Conservation (phyloP, 331 rosid genomes). For the Cucumis variabilis region DNA sequence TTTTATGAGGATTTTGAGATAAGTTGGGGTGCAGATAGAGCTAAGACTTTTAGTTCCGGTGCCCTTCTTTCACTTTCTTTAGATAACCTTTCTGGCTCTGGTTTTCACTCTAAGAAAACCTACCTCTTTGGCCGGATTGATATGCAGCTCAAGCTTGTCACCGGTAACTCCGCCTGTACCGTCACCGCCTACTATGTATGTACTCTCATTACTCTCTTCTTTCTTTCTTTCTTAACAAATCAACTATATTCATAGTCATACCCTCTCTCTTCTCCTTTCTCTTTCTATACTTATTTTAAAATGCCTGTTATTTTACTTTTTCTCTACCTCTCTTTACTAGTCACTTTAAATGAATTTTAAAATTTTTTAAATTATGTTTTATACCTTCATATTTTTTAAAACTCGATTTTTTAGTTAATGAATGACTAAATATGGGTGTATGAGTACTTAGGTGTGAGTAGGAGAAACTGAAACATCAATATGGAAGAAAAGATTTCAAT, state of each 20-base stretch:
- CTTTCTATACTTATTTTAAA: not conserved
- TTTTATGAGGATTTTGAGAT: conserved; percentile 73
- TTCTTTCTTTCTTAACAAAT: not conserved
- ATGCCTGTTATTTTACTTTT: too few species aligned
- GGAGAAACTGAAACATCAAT: too few species aligned
- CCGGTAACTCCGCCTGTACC: conserved; percentile 78
- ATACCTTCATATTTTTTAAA: too few species aligned
- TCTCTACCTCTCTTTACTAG: too few species aligned
- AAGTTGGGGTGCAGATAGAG: conserved; percentile 75
- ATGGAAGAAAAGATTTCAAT: too few species aligned
- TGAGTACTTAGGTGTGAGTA: too few species aligned
- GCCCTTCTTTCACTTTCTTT: conserved; percentile 75
- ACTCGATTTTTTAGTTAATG: too few species aligned
- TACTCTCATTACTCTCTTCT: not conserved
- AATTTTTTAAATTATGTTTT: too few species aligned
- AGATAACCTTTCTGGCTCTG: conserved; percentile 83
- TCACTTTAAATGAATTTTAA: too few species aligned
- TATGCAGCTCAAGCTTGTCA: conserved; percentile 92
- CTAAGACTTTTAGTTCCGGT: conserved; percentile 64
- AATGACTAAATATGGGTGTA: too few species aligned
- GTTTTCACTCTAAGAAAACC: conserved; percentile 71
- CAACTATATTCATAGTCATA: not conserved
- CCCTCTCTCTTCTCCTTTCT: too few species aligned
- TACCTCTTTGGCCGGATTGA: conserved; percentile 81
- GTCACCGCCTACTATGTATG: conserved; percentile 62